Base-by-base conservation (phyloP, 345 rosid genomes). In the Viola odorata region DNA sequence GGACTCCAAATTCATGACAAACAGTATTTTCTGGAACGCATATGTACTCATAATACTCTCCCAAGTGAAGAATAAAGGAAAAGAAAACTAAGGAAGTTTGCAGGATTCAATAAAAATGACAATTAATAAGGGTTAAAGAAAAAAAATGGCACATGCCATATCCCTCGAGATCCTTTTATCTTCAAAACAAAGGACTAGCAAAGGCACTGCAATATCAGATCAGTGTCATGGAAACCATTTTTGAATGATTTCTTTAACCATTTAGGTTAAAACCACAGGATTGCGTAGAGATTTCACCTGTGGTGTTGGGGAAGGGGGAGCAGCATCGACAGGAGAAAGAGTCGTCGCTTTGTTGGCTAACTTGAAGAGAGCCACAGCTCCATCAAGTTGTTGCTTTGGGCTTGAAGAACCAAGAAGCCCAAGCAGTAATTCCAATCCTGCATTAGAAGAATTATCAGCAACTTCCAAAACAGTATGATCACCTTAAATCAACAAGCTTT, bases 281-380 rank as follows among this genome's bases (percentile, higher is more conserved):
- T 52, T 63, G 61, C 44, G 51, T 9, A 36, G 44, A 39, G 41
- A 82, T 47, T 76, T 63, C 67, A 86, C 99, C 81, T 90, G 91
- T 66, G 87, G 95, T 39, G 95, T 94, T 67, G 99, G 97, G 74
- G 99, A 91, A 12, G 91, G 95, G 44, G 99, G 97, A 67, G 97
- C 97, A 54, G 96, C 95, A 79, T 95, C 97, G 53, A 82, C 76
- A 8, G 96, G 89, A 69, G 97, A 91, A 67, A 91, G 97, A 67
- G 88, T 64, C 76, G 65, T 84, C 12, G 97, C 82, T 77, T 88
- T 94, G 72, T 85, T 91, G 50, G 88, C 91, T 76, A 95, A 78
- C 81, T 79, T 91, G 80, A 58, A 85, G 50, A 95, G 76, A 45
- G 99, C 97, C 44, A 82, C 86, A 69, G 99, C 96, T 71, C 97